Conservation (phyloP, 164 flowering plant genomes). For the Kalanchoe fedtschenkoi region DNA sequence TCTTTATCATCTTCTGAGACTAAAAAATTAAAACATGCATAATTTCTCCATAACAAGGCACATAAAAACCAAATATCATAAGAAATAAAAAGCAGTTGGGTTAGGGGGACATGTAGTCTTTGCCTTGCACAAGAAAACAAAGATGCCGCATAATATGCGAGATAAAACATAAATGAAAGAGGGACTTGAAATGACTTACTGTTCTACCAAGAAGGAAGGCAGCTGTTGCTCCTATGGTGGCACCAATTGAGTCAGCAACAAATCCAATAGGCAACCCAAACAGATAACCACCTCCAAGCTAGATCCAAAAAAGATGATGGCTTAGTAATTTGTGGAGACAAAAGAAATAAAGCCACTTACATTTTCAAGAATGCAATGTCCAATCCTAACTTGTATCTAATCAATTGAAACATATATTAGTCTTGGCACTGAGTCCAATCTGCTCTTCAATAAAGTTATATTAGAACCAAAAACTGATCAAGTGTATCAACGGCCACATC, state of each 20-base stretch:
- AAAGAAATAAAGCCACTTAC: background rate
- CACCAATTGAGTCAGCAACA: conserved; percentile 92
- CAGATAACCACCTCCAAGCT: conserved; percentile 96
- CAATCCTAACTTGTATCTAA: background rate
- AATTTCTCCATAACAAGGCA: too few relatives aligned
- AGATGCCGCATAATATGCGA: background rate
- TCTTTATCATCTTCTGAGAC: background rate
- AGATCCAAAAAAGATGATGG: conserved; percentile 15
- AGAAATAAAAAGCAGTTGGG: too few relatives aligned
- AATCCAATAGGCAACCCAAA: conserved; percentile 93
- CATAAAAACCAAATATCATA: background rate
- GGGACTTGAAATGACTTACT: conserved; percentile 29
- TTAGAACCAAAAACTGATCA: too few relatives aligned
- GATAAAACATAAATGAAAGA: background rate
- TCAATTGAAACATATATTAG: background rate
- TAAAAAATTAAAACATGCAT: background rate
- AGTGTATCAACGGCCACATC: too few relatives aligned
- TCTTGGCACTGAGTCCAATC: background rate
- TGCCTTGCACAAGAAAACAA: too few relatives aligned
- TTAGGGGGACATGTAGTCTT: too few relatives aligned
- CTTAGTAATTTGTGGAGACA: background rate
- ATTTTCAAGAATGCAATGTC: background rate
- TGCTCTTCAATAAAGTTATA: background rate
- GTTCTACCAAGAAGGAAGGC: conserved; percentile 92
- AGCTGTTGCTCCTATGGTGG: conserved; percentile 84